phyloP scores from a whole-genome alignment of 2,329 filamentous ascomycete species.

The Fusarium lyarnte region DNA sequence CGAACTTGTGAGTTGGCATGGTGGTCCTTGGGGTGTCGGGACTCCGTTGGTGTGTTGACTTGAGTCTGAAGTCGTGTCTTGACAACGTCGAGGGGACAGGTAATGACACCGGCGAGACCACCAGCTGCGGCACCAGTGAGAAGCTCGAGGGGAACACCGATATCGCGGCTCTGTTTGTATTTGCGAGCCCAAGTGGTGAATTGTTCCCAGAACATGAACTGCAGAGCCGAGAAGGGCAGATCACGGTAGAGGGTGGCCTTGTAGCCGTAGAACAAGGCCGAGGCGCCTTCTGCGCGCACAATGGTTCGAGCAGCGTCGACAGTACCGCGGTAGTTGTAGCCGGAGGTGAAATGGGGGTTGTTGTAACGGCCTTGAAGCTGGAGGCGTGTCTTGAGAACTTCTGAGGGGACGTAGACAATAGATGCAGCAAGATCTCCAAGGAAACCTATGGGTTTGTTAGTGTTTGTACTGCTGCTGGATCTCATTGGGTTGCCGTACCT shows the following conservation, averaged over 20 bases:
- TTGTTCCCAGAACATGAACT: slow-evolving; percentile 99
- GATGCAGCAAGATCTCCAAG: slow-evolving; percentile 92
- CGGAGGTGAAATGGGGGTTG: slow-evolving; percentile 91
- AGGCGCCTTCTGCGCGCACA: slow-evolving; percentile 79
- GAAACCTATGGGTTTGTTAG: slow-evolving; percentile 68
- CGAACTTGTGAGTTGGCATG: slow-evolving; percentile 65
- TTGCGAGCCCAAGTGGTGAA: slow-evolving; percentile 83
- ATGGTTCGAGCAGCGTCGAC: slow-evolving; percentile 88
- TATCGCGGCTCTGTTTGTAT: slow-evolving; percentile 82
- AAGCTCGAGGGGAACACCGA: slow-evolving; percentile 86
- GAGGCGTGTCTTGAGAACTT: slow-evolving; percentile 96
- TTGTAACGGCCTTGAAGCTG: slow-evolving; percentile 95
- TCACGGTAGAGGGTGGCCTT: slow-evolving; percentile 95
- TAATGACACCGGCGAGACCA: slow-evolving; percentile 91
- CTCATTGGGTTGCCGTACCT: slow-evolving; percentile 60
- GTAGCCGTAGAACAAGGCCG: slow-evolving; percentile 94
- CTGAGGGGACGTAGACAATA: slow-evolving; percentile 93
- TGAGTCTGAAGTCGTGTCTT: slow-evolving; percentile 98
- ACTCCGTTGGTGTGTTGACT: slow-evolving; percentile 59
- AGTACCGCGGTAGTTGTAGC: slow-evolving; percentile 94
- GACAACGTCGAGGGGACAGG: slow-evolving; percentile 95
- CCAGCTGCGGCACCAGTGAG: slow-evolving; percentile 90
- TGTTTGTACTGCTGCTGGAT: background rate
- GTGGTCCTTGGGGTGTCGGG: slow-evolving; percentile 45
- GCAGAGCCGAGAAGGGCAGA: slow-evolving; percentile 92